Evolutionary conservation across 306 rosid genomes (phyloP), one percentile per base, ranked within the genome.

Genomic region (Potentilla sterilis): DNA sequence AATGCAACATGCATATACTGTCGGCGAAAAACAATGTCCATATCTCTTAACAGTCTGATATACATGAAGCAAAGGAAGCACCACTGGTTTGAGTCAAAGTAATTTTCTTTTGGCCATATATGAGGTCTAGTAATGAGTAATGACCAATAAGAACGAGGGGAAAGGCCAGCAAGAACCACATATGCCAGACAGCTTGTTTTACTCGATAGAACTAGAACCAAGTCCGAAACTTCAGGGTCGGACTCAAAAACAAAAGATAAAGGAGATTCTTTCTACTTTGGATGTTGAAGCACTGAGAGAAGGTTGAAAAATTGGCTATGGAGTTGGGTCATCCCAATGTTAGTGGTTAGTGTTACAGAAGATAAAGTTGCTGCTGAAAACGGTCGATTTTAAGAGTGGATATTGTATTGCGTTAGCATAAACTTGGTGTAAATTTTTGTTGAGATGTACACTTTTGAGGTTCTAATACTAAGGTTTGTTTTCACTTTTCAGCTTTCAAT

Each of bases 181-280:
- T 28, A 28, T 28, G 28, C 28, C 28, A 28, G 28, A 28, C 1
- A 0, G 28, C 28, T 28, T 28, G 28, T 28, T 28, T 28, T 0
- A 28, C 28, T 28, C n/a, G n/a, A 28, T 28, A 28, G 28, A 28
- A 28, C 28, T 28, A 28, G 28, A 28, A 28, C 28, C 28, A 1
- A 28, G 28, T 28, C 28, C 1, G 28, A 28, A 28, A 28, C 28
- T 28, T 28, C 28, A 28, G 28, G 28, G 28, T 28, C 28, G 28
- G 28, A 28, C 28, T 28, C 28, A n/a, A n/a, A n/a, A n/a, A n/a
- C n/a, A n/a, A 69, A 75, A 77, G 24, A 79, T 84, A 14, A 86
- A 77, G 81, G 51, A 79, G 48, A 86, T 86, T 67, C 81, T 79
- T 72, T 79, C 87, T 76, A 70, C 86, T 44, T 75, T 86, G 84